Evolutionary conservation across 2,329 filamentous ascomycete genomes (phyloP).

Genomic region (Arthrocladium fulminans): DNA sequence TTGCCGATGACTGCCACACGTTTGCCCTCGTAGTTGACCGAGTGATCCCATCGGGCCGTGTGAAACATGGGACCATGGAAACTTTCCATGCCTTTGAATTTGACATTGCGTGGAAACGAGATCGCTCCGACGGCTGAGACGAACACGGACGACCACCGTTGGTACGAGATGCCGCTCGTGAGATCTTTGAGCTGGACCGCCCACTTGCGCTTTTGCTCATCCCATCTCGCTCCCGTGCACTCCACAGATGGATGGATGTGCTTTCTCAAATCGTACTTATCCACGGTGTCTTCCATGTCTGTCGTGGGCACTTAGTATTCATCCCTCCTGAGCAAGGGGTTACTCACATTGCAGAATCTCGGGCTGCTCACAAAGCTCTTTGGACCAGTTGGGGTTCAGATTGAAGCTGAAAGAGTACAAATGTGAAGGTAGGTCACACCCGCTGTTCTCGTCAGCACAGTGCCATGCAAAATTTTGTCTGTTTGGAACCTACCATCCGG

Average conservation of each 20-base stretch:
- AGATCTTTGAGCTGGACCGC: conserved; percentile 16
- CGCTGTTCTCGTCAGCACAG: too few relatives aligned
- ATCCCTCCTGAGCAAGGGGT: conserved; percentile 14
- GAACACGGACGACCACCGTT: not conserved
- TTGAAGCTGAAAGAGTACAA: conserved; percentile 26
- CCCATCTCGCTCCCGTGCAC: not conserved
- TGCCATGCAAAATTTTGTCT: too few relatives aligned
- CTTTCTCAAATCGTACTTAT: conserved; percentile 20
- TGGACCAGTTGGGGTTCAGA: conserved; percentile 20
- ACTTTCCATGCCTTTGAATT: conserved; percentile 27
- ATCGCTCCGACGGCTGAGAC: conserved; percentile 14
- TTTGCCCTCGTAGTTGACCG: conserved; percentile 22
- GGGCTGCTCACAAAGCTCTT: conserved; percentile 15
- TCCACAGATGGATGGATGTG: conserved; percentile 13
- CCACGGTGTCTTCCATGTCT: too few relatives aligned
- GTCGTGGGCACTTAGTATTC: too few relatives aligned
- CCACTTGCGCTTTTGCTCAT: not conserved
- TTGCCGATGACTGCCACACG: conserved; percentile 23
- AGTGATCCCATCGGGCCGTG: conserved; percentile 26
- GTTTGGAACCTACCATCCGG: too few relatives aligned
- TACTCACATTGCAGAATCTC: conserved; percentile 24
- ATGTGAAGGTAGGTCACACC: too few relatives aligned
- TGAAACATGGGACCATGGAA: conserved; percentile 31
- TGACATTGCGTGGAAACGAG: too few relatives aligned
- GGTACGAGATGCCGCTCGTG: conserved; percentile 12